Conservation (phyloP, 345 rosid genomes). For the Eucalyptus viminalis region DNA sequence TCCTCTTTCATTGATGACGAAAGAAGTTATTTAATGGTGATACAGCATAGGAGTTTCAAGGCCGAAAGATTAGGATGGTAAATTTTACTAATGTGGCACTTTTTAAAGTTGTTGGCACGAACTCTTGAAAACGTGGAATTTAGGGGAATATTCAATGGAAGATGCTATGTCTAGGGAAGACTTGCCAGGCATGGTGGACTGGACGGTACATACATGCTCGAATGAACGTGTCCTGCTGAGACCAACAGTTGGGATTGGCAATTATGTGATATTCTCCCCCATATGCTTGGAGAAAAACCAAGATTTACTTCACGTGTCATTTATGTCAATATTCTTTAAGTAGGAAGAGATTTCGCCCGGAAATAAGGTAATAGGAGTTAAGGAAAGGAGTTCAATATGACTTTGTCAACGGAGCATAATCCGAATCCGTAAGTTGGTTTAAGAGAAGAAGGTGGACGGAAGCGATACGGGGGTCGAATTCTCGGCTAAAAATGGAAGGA, state of each 20-base stretch:
- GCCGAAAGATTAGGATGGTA: not conserved
- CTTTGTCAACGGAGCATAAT: not conserved
- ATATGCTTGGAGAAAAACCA: not conserved
- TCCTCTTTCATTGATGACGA: not conserved
- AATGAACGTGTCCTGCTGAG: not conserved
- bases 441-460: not conserved
- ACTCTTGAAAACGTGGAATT: not conserved
- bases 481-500: not conserved
- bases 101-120: not conserved
- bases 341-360: not conserved
- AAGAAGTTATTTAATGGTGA: not conserved
- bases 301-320: not conserved
- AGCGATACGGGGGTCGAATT: rapidly evolving
- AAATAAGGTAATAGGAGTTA: not conserved
- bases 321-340: not conserved
- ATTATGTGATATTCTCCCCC: not conserved
- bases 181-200: not conserved
- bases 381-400: not conserved
- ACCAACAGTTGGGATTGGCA: not conserved
- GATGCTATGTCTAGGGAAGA: not conserved
- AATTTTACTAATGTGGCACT: not conserved
- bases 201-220: not conserved
- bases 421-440: not conserved
- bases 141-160: not conserved
- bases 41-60: not conserved